A percentile compares a stretch with the other conserved stretches of the same genome.
phyloP scores from a whole-genome alignment of 345 rosid species.

The Salix viminalis region DNA sequence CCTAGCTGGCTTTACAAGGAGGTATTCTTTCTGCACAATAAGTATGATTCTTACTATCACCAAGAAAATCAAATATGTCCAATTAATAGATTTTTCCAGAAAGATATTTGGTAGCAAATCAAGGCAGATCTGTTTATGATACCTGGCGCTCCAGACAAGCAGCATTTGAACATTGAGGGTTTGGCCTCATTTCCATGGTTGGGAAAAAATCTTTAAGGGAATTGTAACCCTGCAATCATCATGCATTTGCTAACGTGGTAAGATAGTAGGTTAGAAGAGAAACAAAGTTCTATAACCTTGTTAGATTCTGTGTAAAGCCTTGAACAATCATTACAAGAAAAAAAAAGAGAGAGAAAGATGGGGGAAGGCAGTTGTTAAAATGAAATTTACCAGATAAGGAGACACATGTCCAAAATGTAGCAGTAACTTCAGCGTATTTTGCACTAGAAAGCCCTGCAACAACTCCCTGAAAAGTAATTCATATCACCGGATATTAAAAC shows the following conservation, averaged over 20 bases:
- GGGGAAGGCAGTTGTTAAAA: background rate
- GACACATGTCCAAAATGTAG: conserved; percentile 84
- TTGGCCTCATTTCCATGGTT: conserved; percentile 93
- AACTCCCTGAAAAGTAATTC: conserved; percentile 65
- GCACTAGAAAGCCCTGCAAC: conserved; percentile 89
- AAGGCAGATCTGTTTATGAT: conserved; percentile 18
- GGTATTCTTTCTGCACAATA: conserved; percentile 63
- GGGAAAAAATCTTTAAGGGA: conserved; percentile 95
- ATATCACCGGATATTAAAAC: conserved; percentile 6
- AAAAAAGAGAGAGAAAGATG: conserved; percentile 2
- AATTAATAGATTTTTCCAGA: conserved; percentile 8
- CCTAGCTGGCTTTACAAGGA: conserved; percentile 69
- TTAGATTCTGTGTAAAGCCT: background rate
- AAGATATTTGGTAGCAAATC: background rate
- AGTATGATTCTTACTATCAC: conserved; percentile 1
- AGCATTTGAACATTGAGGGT: conserved; percentile 86
- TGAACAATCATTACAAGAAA: background rate
- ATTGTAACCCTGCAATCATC: conserved; percentile 70
- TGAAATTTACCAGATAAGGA: conserved; percentile 68
- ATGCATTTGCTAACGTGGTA: background rate
- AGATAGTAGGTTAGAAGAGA: background rate
- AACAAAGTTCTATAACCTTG: background rate
- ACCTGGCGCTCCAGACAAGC: conserved; percentile 94
- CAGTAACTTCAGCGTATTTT: conserved; percentile 79
- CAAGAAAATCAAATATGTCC: conserved; percentile 11